phyloP scores from a whole-genome alignment of 176 grass and related monocot species.

The Carex parvula region DNA sequence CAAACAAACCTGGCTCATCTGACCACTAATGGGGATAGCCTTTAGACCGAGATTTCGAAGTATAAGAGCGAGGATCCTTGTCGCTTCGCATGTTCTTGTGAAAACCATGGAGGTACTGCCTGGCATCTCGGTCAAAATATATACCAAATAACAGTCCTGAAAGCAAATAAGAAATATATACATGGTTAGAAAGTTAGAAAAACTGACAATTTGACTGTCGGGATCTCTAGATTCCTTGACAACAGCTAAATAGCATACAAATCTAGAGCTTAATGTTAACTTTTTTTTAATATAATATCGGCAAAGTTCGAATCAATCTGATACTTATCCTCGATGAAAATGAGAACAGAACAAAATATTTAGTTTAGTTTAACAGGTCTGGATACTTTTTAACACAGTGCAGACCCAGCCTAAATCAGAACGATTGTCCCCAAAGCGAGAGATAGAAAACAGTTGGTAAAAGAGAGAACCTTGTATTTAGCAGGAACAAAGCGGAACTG shows the following conservation, averaged over 20 bases:
- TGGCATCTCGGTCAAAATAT: constrained; percentile 66
- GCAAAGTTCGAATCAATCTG: neutral
- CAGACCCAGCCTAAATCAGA: neutral
- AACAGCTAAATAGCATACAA: neutral
- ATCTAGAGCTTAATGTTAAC: neutral
- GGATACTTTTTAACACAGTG: neutral
- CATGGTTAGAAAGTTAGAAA: neutral
- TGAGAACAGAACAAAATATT: neutral
- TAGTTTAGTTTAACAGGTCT: neutral
- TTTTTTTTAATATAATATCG: neutral
- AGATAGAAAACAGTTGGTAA: neutral
- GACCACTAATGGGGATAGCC: constrained; percentile 82
- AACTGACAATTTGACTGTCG: neutral
- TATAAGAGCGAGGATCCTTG: constrained; percentile 59
- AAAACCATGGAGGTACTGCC: constrained; percentile 78
- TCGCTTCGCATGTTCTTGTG: constrained; percentile 86
- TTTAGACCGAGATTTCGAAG: constrained; percentile 76
- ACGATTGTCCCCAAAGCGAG: neutral
- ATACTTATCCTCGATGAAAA: neutral
- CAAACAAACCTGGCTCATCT: constrained; percentile 74
- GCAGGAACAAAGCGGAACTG: constrained; percentile 66
- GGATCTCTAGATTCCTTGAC: neutral
- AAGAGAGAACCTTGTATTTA: constrained; percentile 54
- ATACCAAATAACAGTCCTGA: constrained; percentile 91
- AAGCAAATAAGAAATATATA: neutral